Conservation (phyloP, 805 yeast species). For the Metschnikowia koreensis region DNA sequence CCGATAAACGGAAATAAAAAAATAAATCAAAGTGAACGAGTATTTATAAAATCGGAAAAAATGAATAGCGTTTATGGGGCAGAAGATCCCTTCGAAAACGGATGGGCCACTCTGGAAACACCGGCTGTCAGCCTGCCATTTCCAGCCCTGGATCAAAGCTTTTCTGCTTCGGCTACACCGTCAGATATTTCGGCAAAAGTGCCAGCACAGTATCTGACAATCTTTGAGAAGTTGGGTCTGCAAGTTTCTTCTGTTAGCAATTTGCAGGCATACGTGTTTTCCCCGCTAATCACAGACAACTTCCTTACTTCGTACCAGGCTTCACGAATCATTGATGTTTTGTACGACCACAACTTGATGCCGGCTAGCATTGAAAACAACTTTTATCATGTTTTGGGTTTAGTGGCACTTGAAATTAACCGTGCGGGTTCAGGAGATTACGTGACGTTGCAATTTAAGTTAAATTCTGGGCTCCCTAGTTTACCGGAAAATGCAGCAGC, state of each 20-base stretch:
- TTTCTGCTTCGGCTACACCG: constrained; percentile 13
- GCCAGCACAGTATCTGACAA: constrained; percentile 29
- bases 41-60: background rate
- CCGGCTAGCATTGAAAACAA: constrained; percentile 29
- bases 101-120: constrained; percentile 29
- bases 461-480: constrained; percentile 33
- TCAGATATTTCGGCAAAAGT: constrained; percentile 15
- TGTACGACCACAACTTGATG: constrained; percentile 36
- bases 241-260: constrained; percentile 26
- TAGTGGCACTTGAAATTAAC: constrained; percentile 43
- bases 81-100: constrained; percentile 41
- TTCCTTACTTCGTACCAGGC: constrained; percentile 31
- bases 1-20: background rate
- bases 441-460: constrained; percentile 40
- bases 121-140: constrained; percentile 2
- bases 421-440: constrained; percentile 42
- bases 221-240: constrained; percentile 19
- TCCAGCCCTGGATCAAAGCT: constrained; percentile 6
- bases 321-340: constrained; percentile 30
- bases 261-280: constrained; percentile 29
- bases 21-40: background rate
- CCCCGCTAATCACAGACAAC: constrained; percentile 26
- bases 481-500: constrained; percentile 21
- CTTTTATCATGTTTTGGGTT: constrained; percentile 38
- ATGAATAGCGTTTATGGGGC: constrained; percentile 19